Conservation (phyloP, 441 rosid species). For the Mallotus japonicus region DNA sequence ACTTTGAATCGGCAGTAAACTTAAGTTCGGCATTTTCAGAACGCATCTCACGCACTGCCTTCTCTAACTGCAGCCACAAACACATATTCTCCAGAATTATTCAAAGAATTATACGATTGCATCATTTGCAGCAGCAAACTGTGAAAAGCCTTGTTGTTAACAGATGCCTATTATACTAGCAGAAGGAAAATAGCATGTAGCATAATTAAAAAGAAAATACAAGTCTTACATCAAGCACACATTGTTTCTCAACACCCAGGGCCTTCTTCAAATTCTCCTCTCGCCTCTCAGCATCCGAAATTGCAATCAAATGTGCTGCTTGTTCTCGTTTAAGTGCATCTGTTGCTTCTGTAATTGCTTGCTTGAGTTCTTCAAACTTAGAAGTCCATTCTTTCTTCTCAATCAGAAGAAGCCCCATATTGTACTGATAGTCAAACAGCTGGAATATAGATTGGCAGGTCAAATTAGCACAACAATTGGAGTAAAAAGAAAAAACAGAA, state of each 20-base stretch:
- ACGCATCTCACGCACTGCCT: slow-evolving; percentile 78
- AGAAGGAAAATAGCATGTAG: background rate
- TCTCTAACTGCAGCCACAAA: slow-evolving; percentile 64
- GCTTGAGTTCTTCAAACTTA: slow-evolving; percentile 63
- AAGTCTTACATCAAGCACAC: slow-evolving; percentile 78
- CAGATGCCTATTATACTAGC: background rate
- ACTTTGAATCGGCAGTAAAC: slow-evolving; percentile 83
- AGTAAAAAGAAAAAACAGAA: background rate
- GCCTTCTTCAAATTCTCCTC: slow-evolving; percentile 85
- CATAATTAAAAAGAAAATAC: background rate
- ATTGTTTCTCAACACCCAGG: slow-evolving; percentile 88
- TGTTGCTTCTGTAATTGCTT: slow-evolving; percentile 48
- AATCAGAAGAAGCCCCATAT: slow-evolving; percentile 88
- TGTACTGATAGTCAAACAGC: slow-evolving; percentile 93
- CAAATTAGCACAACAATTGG: slow-evolving; percentile 10
- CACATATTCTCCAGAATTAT: slow-evolving; percentile 14
- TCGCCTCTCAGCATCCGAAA: slow-evolving; percentile 70
- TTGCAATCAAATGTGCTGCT: slow-evolving; percentile 63
- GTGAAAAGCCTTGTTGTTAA: background rate
- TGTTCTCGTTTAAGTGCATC: slow-evolving; percentile 71
- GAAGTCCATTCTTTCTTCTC: slow-evolving; percentile 89
- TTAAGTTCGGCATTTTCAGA: slow-evolving; percentile 86
- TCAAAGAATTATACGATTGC: background rate
- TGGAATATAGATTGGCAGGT: slow-evolving; percentile 30
- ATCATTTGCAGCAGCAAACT: background rate